Evolutionary conservation across 202 grass and related monocot genomes (phyloP).

Genomic region (Cymbopogon flexuosus): DNA sequence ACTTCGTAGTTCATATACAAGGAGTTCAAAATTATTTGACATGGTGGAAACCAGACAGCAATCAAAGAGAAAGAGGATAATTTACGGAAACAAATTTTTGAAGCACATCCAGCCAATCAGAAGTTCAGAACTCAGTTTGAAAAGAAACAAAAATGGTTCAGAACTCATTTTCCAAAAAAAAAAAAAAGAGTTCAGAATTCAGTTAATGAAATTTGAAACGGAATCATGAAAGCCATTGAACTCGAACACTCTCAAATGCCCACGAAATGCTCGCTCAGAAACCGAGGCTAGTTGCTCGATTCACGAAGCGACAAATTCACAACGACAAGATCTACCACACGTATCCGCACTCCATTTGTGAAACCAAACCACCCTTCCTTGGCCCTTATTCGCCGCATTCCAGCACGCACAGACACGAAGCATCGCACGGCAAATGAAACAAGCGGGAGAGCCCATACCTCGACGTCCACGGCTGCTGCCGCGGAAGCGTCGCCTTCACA

Average conservation of each 20-base stretch:
- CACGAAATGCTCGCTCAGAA: neutral
- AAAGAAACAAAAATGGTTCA: neutral
- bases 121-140: neutral
- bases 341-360: neutral
- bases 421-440: neutral
- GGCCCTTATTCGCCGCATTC: neutral
- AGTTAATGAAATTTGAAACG: neutral
- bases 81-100: neutral
- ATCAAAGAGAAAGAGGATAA: neutral
- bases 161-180: neutral
- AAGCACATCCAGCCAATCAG: neutral
- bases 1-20: neutral
- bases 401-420: neutral
- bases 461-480: neutral
- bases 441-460: neutral
- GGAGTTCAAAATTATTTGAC: neutral
- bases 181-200: neutral
- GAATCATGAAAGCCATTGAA: neutral
- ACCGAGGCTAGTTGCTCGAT: neutral
- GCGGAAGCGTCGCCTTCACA: conserved; percentile 17
- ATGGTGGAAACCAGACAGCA: neutral
- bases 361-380: neutral
- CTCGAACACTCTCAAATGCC: neutral
- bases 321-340: conserved; percentile 28
- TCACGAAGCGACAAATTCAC: neutral